Percentiles rank a stretch among this genome's conserved stretches.
These are phyloP conservation scores for Alternaria gaisen DNA, from an alignment of 2,329 filamentous ascomycete species.

Conservation along the genomic window DNA sequence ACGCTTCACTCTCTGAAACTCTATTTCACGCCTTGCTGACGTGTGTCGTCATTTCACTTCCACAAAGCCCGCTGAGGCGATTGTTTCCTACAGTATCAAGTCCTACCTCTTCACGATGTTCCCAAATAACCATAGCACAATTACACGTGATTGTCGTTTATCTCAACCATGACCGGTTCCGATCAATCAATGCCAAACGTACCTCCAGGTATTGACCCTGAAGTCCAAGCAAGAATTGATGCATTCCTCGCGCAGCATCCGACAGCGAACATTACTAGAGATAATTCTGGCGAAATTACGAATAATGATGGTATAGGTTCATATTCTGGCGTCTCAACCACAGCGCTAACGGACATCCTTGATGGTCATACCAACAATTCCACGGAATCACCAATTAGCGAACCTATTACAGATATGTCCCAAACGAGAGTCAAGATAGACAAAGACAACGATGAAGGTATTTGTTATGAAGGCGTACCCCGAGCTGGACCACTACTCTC, in stretches of 20 bases:
- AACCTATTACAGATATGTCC: neutral
- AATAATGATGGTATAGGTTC: neutral
- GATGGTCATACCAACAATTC: neutral
- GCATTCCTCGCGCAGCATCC: neutral
- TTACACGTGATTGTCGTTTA: neutral
- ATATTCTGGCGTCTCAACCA: neutral
- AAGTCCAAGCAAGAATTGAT: accelerated
- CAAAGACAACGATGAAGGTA: neutral
- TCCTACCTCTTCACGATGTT: neutral
- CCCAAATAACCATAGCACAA: accelerated
- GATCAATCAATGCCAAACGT: neutral
- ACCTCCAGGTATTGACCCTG: neutral
- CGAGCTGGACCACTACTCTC: too few species aligned
- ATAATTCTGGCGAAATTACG: accelerated
- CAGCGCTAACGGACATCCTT: too few species aligned
- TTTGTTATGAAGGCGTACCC: neutral
- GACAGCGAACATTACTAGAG: neutral
- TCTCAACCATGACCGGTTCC: neutral
- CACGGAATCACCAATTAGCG: neutral
- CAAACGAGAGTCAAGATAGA: neutral
- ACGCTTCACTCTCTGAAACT: neutral
- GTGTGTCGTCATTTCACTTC: neutral
- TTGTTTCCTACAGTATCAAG: neutral
- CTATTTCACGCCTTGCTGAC: neutral
- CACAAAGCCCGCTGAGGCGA: neutral